Conservation (phyloP, 257 asterid species). For the Cruciata laevipes region DNA sequence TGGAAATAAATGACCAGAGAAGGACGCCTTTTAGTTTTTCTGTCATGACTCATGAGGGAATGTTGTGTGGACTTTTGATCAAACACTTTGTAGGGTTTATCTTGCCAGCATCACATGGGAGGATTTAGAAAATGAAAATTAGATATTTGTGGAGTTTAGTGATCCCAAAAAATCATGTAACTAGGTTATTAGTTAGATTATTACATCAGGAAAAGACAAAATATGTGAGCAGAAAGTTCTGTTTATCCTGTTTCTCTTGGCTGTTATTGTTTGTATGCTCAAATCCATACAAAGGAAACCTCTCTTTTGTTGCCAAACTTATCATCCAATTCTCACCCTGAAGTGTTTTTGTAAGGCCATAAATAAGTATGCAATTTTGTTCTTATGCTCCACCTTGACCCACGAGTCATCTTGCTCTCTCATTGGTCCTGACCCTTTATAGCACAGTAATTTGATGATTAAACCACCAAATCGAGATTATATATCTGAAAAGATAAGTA, state of each 20-base stretch:
- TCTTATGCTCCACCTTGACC: constrained; percentile 2
- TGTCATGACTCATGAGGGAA: neutral
- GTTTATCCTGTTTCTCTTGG: constrained; percentile 21
- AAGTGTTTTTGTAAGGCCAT: constrained; percentile 13
- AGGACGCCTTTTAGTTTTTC: neutral
- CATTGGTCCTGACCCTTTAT: neutral
- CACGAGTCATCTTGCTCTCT: constrained; percentile 6
- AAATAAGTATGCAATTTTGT: constrained; percentile 21
- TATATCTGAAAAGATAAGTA: neutral
- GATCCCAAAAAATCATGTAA: constrained; percentile 14
- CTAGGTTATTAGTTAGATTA: constrained; percentile 3
- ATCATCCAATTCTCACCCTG: constrained; percentile 2
- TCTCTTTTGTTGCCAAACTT: constrained; percentile 21
- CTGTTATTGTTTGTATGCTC: constrained; percentile 25
- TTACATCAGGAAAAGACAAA: constrained; percentile 17
- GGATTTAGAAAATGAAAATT: neutral
- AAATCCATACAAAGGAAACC: constrained; percentile 34
- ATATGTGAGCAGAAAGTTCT: constrained; percentile 23
- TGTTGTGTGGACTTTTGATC: constrained; percentile 2
- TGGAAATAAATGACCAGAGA: neutral
- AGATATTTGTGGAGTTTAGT: constrained; percentile 5
- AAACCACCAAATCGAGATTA: neutral
- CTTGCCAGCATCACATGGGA: constrained; percentile 18
- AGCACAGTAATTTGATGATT: neutral
- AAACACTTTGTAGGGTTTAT: constrained; percentile 22